phyloP scores from a whole-genome alignment of 345 rosid genomes.

The Bruguiera parviflora region DNA sequence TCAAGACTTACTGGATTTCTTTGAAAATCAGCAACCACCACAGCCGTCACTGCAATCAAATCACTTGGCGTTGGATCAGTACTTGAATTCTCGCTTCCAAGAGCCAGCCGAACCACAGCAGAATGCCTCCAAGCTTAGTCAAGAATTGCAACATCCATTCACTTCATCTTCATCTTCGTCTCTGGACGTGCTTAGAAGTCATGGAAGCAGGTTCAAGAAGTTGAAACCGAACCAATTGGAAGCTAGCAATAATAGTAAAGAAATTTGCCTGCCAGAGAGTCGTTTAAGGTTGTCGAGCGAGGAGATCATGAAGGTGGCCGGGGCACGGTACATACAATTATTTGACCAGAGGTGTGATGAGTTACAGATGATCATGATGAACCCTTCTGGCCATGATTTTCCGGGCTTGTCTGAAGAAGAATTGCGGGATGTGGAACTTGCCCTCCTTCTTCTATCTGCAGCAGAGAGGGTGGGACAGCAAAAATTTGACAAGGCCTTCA shows the following conservation, averaged over 20 bases:
- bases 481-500: slow-evolving; percentile 46
- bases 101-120: slow-evolving; percentile 15
- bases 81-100: slow-evolving; percentile 15
- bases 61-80: slow-evolving; percentile 9
- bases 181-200: slow-evolving; percentile 40
- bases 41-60: slow-evolving; percentile 18
- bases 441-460: slow-evolving; percentile 46
- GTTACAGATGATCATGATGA: slow-evolving; percentile 38
- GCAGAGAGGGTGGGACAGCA: slow-evolving; percentile 53
- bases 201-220: slow-evolving; percentile 34
- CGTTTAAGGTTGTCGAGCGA: slow-evolving; percentile 35
- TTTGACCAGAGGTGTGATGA: slow-evolving; percentile 38
- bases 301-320: slow-evolving; percentile 49
- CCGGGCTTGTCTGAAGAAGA: slow-evolving; percentile 48
- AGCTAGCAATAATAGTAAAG: neutral
- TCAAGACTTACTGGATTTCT: too few relatives aligned
- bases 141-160: slow-evolving; percentile 3
- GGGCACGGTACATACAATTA: slow-evolving; percentile 41
- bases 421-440: slow-evolving; percentile 47
- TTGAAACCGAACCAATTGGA: slow-evolving; percentile 11
- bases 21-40: slow-evolving; percentile 20
- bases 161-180: slow-evolving; percentile 25
- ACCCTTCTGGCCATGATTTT: slow-evolving; percentile 45
- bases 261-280: neutral
- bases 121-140: slow-evolving; percentile 1